Conservation (phyloP, 1,284 basidiomycete species). For the Cutaneotrichosporon cavernicola region DNA sequence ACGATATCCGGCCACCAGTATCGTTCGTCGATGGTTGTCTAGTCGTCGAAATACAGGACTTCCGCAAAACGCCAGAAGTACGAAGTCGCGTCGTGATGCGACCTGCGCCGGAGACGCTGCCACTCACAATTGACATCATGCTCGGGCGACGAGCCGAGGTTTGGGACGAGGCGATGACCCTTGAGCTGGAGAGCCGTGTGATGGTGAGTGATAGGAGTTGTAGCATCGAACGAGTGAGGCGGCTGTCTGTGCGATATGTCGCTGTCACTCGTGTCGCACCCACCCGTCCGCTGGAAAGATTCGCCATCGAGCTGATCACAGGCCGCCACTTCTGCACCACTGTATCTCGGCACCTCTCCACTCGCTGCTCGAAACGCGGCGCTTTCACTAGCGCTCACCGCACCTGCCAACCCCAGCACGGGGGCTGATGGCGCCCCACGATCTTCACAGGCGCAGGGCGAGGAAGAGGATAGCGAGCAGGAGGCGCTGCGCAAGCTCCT, state of each 20-base stretch:
- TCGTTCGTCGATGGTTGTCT: slow-evolving; percentile 54
- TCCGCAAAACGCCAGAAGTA: slow-evolving; percentile 38
- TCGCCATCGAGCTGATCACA: slow-evolving; percentile 20
- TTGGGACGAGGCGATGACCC: slow-evolving; percentile 49
- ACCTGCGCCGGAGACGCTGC: slow-evolving; percentile 50
- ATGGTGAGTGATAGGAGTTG: slow-evolving; percentile 37
- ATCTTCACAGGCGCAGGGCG: slow-evolving; percentile 13
- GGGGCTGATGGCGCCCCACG: slow-evolving; percentile 42
- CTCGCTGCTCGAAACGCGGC: slow-evolving; percentile 51
- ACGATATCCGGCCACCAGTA: slow-evolving; percentile 48
- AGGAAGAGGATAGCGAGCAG: slow-evolving; percentile 30
- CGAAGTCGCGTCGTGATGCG: slow-evolving; percentile 51
- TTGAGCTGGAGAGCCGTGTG: slow-evolving; percentile 53
- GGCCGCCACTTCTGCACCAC: slow-evolving; percentile 53
- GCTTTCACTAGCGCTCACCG: slow-evolving; percentile 47
- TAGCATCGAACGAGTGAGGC: too few species aligned
- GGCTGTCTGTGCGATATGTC: too few species aligned
- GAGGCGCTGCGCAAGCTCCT: slow-evolving; percentile 43
- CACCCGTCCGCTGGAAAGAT: too few species aligned
- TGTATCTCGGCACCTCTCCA: slow-evolving; percentile 52
- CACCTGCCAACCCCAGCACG: slow-evolving; percentile 43
- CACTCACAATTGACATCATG: slow-evolving; percentile 50
- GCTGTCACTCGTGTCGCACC: too few species aligned
- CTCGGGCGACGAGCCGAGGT: slow-evolving; percentile 43
- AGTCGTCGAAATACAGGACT: slow-evolving; percentile 53